These are phyloP conservation scores for Pittosporum tobira DNA, from an alignment of 129 eudicot genomes.

Conservation along the genomic window DNA sequence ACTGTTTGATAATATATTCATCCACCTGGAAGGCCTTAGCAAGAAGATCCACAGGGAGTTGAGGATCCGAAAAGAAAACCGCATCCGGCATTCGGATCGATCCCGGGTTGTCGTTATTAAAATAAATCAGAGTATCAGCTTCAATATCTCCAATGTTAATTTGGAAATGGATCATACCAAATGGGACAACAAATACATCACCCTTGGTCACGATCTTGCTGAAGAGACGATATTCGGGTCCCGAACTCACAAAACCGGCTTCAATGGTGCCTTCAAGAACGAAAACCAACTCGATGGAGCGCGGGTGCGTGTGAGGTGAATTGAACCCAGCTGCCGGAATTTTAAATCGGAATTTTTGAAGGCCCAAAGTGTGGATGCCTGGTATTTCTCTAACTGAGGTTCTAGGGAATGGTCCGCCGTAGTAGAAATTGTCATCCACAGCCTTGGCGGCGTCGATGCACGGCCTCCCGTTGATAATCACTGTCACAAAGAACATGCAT, in stretches of 20 bases:
- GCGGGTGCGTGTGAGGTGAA: not conserved
- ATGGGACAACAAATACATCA: not conserved
- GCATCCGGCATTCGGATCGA: not conserved
- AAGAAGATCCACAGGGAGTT: not conserved
- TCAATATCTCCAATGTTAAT: not conserved
- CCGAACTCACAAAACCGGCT: not conserved
- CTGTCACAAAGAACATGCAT: not conserved
- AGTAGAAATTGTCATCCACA: not conserved
- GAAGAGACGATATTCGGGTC: not conserved
- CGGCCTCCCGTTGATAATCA: not conserved
- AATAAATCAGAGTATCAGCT: not conserved
- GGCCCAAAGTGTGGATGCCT: not conserved
- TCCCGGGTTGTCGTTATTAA: not conserved
- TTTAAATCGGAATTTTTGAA: not conserved
- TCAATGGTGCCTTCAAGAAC: not conserved
- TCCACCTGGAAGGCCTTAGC: not conserved
- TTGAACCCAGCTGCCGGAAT: not conserved
- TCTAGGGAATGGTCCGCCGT: not conserved
- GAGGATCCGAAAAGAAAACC: not conserved
- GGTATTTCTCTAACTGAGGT: not conserved
- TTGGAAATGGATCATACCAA: not conserved
- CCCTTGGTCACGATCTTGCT: not conserved
- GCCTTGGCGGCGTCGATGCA: not conserved
- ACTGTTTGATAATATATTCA: not conserved
- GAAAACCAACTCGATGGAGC: not conserved